phyloP scores from a whole-genome alignment of 2,329 filamentous ascomycete species.

The Aspergillus fumigatiaffinis region DNA sequence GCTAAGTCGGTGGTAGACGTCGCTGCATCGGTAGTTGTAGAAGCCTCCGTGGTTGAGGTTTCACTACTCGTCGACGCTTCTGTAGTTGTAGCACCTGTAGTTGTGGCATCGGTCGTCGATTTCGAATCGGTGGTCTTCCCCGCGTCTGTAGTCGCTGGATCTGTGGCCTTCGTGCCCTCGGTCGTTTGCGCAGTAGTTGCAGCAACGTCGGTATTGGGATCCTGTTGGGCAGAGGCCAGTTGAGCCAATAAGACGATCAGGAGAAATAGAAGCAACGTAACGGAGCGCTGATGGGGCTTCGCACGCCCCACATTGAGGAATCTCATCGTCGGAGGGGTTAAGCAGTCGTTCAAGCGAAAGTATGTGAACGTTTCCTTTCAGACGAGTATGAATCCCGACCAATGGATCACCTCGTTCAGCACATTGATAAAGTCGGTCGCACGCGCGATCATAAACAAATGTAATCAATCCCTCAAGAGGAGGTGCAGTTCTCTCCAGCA shows the following conservation, averaged over 20 bases:
- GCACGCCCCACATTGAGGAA: constrained; percentile 9
- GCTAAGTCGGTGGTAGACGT: constrained; percentile 20
- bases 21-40: constrained; percentile 18
- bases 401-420: not conserved
- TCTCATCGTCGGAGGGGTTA: constrained; percentile 10
- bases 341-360: not conserved
- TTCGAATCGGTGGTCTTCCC: not conserved
- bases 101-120: not conserved
- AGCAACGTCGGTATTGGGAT: not conserved
- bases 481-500: not conserved
- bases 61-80: constrained; percentile 17
- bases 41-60: constrained; percentile 12
- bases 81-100: constrained; percentile 16
- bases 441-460: not conserved
- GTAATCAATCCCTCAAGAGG: not conserved
- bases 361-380: not conserved
- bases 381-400: not conserved
- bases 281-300: constrained; percentile 11
- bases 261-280: constrained; percentile 17
- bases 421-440: not conserved
- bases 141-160: not conserved
- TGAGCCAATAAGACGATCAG: constrained; percentile 13
- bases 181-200: not conserved
- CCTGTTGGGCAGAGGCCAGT: constrained; percentile 14
- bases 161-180: not conserved